Conservation (phyloP, 2,329 filamentous ascomycete genomes). For the Alternaria conjuncta region DNA sequence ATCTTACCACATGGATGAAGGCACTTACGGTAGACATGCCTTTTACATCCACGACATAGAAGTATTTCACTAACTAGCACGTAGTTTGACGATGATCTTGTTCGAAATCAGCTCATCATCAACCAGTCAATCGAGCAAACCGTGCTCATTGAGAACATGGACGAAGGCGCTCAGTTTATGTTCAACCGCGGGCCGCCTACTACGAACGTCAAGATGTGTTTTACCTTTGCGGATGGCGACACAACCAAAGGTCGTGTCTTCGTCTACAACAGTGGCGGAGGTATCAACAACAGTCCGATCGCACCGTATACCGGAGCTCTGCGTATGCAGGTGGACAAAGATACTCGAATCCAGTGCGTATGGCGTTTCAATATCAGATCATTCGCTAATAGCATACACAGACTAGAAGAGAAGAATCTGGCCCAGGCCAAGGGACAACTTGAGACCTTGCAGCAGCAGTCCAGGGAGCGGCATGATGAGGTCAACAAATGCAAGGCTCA, state of each 20-base stretch:
- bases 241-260: constrained; percentile 66
- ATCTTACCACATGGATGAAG: constrained; percentile 79
- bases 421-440: constrained; percentile 55
- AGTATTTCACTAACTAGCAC: constrained; percentile 22
- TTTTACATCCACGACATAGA: neutral
- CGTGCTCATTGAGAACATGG: constrained; percentile 73
- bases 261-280: constrained; percentile 48
- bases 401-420: constrained; percentile 55
- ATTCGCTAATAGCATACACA: constrained; percentile 16
- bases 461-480: constrained; percentile 49
- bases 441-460: constrained; percentile 27
- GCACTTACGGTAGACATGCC: constrained; percentile 65
- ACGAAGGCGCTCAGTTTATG: constrained; percentile 73
- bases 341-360: constrained; percentile 65
- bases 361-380: too few species aligned
- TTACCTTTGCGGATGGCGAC: constrained; percentile 69
- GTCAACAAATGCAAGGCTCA: constrained; percentile 57
- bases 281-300: constrained; percentile 60
- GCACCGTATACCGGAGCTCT: constrained; percentile 60
- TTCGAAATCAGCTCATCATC: constrained; percentile 84
- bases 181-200: constrained; percentile 58
- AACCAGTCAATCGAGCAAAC: constrained; percentile 82
- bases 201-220: constrained; percentile 75
- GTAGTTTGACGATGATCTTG: constrained; percentile 77
- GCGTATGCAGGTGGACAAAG: constrained; percentile 82